Evolutionary conservation across 441 rosid genomes (phyloP), one percentile per base, ranked within the genome.

Genomic region (Bocquillonia castaneifolia): DNA sequence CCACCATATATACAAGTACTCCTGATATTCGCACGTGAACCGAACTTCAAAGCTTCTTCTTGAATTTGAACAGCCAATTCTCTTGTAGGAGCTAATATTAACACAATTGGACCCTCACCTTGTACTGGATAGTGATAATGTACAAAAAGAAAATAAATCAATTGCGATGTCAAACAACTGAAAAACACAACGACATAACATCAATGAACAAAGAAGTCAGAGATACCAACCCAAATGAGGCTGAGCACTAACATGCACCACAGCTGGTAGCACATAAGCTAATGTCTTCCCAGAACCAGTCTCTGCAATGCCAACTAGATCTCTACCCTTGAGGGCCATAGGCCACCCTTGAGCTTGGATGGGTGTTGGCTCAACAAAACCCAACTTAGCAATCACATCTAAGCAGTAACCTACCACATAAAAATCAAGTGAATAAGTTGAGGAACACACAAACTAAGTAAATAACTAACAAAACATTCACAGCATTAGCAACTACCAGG

Each of bases 321-420:
- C 98, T 72, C 94, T 88, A 69, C 97, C 96, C 85, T 88, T 92
- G 45, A 94, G 79, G 52, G 98, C 99, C 99, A 94, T 90, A 1
- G 99, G 97, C 98, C 96, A 92, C 13, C 97, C 98, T 76, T 90
- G 97, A 70, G 98, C 82, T 75, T 94, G 98, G 71, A 94, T 94
- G 0, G 99, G 86, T 2, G 98, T 92, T 14, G 99, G 99, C 86
- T 94, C 98, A 52, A 83, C 88, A 72, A 92, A 94, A 67, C 99
- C 99, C 83, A 89, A 59, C 54, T 79, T 90, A 25, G 90, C 80
- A 79, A 94, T 86, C 45, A 86, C 97, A 36, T 92, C 93, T 14
- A 94, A 91, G 81, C 91, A 88, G 71, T 88, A 87, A 72, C 65
- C 99, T 94, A 82, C 40, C 60, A 42, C 47, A 72, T 52, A 28